Conservation (phyloP, 2,329 filamentous ascomycete genomes). For the Chaetomium strumarium region DNA sequence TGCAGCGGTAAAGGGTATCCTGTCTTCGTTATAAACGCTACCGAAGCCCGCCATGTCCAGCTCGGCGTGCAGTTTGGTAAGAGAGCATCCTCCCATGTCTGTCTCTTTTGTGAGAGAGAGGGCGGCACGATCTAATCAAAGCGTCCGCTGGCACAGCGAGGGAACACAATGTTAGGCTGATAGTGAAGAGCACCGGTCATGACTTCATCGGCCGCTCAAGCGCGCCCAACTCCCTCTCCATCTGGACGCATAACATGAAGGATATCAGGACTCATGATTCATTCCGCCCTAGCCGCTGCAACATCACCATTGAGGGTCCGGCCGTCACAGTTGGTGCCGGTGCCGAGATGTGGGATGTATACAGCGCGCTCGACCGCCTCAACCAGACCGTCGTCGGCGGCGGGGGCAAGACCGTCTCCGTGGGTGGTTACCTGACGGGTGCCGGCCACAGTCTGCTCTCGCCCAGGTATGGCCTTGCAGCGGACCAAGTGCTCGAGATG, state of each 20-base stretch:
- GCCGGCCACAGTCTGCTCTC: constrained; percentile 48
- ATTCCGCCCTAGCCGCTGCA: constrained; percentile 32
- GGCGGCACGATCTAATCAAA: not conserved
- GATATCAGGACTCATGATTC: constrained; percentile 33
- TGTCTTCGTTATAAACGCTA: constrained; percentile 31
- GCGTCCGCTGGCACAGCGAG: constrained; percentile 26
- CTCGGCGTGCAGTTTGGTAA: constrained; percentile 37
- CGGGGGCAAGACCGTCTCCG: constrained; percentile 49
- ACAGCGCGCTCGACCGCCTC: constrained; percentile 35
- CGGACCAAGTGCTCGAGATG: constrained; percentile 45
- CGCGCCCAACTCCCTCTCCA: constrained; percentile 49
- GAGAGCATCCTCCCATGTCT: constrained; percentile 5
- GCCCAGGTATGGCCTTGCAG: constrained; percentile 37
- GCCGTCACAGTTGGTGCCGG: constrained; percentile 48
- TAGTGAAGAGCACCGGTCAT: constrained; percentile 52
- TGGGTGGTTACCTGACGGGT: constrained; percentile 55
- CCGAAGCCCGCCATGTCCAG: constrained; percentile 27
- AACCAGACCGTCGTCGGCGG: constrained; percentile 39
- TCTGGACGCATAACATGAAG: constrained; percentile 53
- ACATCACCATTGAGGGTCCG: constrained; percentile 36
- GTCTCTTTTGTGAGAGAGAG: too few relatives aligned
- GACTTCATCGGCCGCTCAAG: constrained; percentile 53
- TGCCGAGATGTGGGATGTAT: constrained; percentile 40
- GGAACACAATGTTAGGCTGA: constrained; percentile 43
- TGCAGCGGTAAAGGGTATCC: constrained; percentile 36